Conservation (phyloP, 2,329 filamentous ascomycete species). For the Fusarium sp. region DNA sequence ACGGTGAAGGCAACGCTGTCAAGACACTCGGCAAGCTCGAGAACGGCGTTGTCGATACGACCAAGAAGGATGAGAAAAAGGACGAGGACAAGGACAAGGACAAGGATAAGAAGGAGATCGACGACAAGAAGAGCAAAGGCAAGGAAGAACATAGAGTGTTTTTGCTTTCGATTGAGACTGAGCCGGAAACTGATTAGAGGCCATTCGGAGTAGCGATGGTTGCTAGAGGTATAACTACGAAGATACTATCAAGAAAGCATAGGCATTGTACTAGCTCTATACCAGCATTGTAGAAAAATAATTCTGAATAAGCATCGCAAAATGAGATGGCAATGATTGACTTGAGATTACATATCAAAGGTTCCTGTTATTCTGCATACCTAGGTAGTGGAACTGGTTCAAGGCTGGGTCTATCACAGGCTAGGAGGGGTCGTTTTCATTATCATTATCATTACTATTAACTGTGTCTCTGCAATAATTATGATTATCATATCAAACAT, state of each 20-base stretch:
- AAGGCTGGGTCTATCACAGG: neutral
- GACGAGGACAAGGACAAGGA: slow-evolving; percentile 40
- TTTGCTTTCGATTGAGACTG: slow-evolving; percentile 54
- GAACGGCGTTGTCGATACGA: slow-evolving; percentile 57
- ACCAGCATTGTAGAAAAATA: neutral
- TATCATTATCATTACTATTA: slow-evolving; percentile 40
- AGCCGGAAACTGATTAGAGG: slow-evolving; percentile 29
- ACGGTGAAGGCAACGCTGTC: slow-evolving; percentile 63
- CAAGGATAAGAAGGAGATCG: slow-evolving; percentile 26
- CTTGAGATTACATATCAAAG: neutral
- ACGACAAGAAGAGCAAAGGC: slow-evolving; percentile 23
- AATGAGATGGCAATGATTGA: neutral
- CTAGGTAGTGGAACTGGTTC: neutral
- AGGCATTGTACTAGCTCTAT: neutral
- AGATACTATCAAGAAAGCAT: neutral
- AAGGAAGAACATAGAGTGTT: slow-evolving; percentile 53
- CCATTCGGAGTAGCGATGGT: neutral
- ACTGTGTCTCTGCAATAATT: slow-evolving; percentile 29
- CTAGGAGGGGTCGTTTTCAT: neutral
- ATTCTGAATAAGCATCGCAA: too few species aligned
- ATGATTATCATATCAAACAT: slow-evolving; percentile 31
- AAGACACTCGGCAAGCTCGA: slow-evolving; percentile 58
- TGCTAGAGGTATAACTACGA: neutral
- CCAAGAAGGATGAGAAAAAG: slow-evolving; percentile 51
- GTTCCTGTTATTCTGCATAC: neutral